Percentiles rank a stretch among this genome's conserved stretches.
Conservation (phyloP, 1,139 yeast genomes). For the Pichia terricola region DNA sequence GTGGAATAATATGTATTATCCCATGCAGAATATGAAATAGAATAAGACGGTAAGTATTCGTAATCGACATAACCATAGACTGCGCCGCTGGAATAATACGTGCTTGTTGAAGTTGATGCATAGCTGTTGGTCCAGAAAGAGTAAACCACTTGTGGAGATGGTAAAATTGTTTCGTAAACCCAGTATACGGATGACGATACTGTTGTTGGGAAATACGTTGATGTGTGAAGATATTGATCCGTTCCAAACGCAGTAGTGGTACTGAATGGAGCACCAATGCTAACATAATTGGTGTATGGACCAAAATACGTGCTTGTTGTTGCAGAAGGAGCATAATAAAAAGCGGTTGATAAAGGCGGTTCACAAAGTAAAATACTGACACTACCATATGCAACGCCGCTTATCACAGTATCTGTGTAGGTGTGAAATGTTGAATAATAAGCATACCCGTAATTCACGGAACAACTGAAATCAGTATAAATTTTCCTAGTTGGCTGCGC, state of each 20-base stretch:
- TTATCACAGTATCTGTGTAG: too few relatives aligned
- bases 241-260: not conserved
- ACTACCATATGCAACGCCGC: too few relatives aligned
- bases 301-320: too few relatives aligned
- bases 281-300: not conserved
- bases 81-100: not conserved
- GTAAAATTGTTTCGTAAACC: not conserved
- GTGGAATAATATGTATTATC: not conserved
- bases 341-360: too few relatives aligned
- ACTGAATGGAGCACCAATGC: not conserved
- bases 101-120: not conserved
- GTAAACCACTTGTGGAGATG: not conserved
- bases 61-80: not conserved
- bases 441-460: too few relatives aligned
- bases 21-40: slow-evolving; percentile 1
- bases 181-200: not conserved
- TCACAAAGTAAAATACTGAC: too few relatives aligned
- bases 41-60: slow-evolving; percentile 2
- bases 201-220: not conserved
- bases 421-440: too few relatives aligned
- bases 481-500: not conserved
- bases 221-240: not conserved
- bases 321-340: too few relatives aligned
- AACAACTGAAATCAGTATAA: too few relatives aligned
- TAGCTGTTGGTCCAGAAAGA: not conserved